phyloP scores from a whole-genome alignment of 2,329 filamentous ascomycete species.

The Penicillium glabrum region DNA sequence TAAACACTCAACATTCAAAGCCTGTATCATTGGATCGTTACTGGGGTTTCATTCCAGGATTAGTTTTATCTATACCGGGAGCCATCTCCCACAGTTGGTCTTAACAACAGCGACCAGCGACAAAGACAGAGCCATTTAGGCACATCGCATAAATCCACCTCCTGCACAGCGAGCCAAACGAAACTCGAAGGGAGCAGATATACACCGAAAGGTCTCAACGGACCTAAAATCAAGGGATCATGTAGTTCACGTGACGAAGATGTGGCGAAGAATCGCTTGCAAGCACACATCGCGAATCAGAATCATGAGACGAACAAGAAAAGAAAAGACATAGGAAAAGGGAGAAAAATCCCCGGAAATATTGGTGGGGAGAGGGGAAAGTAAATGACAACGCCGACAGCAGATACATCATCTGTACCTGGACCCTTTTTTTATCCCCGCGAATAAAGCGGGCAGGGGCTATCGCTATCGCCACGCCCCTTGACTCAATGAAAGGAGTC shows the following conservation, averaged over 20 bases:
- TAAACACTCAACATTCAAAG: background rate
- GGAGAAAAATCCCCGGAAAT: constrained; percentile 14
- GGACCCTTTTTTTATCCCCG: background rate
- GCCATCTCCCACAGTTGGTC: constrained; percentile 1
- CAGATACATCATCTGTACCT: background rate
- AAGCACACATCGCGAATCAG: constrained; percentile 28
- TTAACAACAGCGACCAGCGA: background rate
- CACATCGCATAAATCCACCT: background rate
- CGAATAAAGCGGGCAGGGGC: background rate
- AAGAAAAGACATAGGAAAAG: constrained; percentile 15
- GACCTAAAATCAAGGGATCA: constrained; percentile 16
- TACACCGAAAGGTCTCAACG: constrained; percentile 1
- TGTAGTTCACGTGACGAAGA: constrained; percentile 23
- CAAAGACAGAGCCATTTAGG: background rate
- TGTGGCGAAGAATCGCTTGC: constrained; percentile 29
- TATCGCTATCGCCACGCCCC: constrained; percentile 76
- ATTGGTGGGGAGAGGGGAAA: constrained; percentile 18
- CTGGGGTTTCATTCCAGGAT: constrained; percentile 23
- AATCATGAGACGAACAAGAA: constrained; percentile 15
- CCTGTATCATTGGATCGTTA: constrained; percentile 11
- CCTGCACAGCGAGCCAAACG: background rate
- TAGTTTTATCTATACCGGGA: constrained; percentile 18
- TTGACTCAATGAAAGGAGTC: constrained; percentile 83
- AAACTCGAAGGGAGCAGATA: background rate
- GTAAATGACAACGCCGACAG: constrained; percentile 6